Evolutionary conservation across 2,329 filamentous ascomycete species (phyloP), one percentile per base, ranked within the genome.

Genomic region (Alternaria tenuissima): DNA sequence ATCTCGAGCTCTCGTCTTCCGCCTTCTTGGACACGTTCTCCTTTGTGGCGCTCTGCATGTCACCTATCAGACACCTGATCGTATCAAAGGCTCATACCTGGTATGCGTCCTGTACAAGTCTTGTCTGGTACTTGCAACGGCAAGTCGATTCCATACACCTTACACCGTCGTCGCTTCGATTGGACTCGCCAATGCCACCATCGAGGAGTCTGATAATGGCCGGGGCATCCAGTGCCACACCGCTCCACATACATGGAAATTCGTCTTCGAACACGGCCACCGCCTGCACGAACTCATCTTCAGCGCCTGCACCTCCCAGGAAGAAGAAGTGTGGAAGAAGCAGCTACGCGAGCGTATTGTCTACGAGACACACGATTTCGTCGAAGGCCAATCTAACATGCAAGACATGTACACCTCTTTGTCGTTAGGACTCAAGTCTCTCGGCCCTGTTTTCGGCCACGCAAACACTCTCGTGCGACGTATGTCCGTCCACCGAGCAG

Each of bases 231-330:
- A 94, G 82, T 97, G 93, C 71, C 90, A 95, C 64, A 92, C 91
- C 3, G 91, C 92, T 1, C 89, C 91, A 0, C 92, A 92, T 76
- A 95, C 93, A 1, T 98, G 94, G 94, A 99, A 98, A 76, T 72
- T 97, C 11, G 84, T 92, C 3, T 97, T 98, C 71, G 89, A 95
- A 74, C 87, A 87, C 65, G 85, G 90, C 57, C 87, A 91, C 66
- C 88, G 91, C 61, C 82, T 94, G 54, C 94, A 92, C 74, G 94
- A 98, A 78, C 80, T 97, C 16, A 88, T 97, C 41, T 84, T 97
- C 80, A 96, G 91, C 66, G 94, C 93, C 36, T 97, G 93, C 70
- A 94, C 91, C 1, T 83, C 88, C 0, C 87, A 86, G 41, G 94
- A 99, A 75, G 92, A 95, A 70, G 81, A 86, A 46, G 88, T 90